Evolutionary conservation across 768 basidiomycete species (phyloP).

Genomic region (Xerocomellus chrysenteron): DNA sequence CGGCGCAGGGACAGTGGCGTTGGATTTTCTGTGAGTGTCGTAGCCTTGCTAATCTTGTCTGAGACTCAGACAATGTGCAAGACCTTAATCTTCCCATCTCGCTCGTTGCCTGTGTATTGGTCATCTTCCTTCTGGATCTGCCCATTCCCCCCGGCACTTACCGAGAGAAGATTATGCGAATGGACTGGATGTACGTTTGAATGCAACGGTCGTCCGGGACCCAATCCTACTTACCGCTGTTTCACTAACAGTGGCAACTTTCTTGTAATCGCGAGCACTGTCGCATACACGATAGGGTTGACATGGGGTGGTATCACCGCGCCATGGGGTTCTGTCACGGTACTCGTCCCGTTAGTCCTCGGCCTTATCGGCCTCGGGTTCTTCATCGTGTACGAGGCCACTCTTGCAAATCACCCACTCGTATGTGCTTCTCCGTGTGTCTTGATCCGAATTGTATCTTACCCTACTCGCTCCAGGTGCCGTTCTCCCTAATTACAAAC

Average conservation of each 20-base stretch:
- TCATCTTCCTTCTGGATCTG: slow-evolving; percentile 33
- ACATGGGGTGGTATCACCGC: neutral
- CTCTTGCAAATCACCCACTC: neutral
- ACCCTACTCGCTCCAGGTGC: neutral
- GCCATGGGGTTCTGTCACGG: neutral
- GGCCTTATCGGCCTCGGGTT: neutral
- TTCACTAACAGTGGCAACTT: neutral
- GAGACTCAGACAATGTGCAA: slow-evolving; percentile 3
- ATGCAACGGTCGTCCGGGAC: neutral
- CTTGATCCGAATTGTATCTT: neutral
- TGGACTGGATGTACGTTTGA: slow-evolving; percentile 43
- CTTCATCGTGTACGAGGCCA: neutral
- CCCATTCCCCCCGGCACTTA: slow-evolving; percentile 33
- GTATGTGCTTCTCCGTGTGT: neutral
- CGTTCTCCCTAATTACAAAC: neutral
- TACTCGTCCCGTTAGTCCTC: neutral
- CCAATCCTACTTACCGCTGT: neutral
- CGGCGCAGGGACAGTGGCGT: neutral
- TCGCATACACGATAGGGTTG: neutral
- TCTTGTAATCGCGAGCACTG: neutral
- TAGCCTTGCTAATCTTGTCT: neutral
- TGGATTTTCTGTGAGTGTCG: neutral
- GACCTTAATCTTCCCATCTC: slow-evolving; percentile 39
- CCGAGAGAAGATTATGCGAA: slow-evolving; percentile 32
- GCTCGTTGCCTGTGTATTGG: slow-evolving; percentile 11